Conservation (phyloP, 768 basidiomycete genomes). For the Lentinula sp. region DNA sequence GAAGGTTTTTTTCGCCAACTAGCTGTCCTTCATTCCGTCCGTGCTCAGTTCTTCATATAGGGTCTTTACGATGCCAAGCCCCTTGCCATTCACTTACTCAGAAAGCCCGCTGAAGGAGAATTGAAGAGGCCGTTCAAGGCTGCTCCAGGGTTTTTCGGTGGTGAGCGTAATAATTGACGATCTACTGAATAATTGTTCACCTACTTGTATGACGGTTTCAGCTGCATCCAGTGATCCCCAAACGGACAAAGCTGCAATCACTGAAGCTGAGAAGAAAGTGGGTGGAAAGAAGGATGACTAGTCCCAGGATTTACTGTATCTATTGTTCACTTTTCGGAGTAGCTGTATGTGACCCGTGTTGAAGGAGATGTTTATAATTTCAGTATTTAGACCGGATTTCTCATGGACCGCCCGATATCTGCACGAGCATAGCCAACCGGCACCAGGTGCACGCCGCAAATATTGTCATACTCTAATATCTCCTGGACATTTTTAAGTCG, state of each 20-base stretch:
- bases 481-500: no score
- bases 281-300: slow-evolving; percentile 79
- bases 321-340: not conserved
- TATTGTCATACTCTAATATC: no score
- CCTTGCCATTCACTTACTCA: slow-evolving; percentile 76
- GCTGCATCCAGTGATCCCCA: slow-evolving; percentile 57
- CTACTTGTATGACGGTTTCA: slow-evolving; percentile 8
- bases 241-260: slow-evolving; percentile 81
- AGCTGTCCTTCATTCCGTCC: not conserved
- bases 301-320: not conserved
- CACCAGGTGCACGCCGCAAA: no score
- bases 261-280: slow-evolving; percentile 83
- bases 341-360: not conserved
- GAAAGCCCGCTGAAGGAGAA: slow-evolving; percentile 76
- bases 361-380: no score
- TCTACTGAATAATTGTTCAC: not conserved
- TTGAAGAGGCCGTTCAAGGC: slow-evolving; percentile 87
- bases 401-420: no score
- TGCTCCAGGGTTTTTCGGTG: slow-evolving; percentile 63
- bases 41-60: slow-evolving; percentile 8
- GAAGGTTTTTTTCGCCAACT: slow-evolving; percentile 32
- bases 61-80: slow-evolving; percentile 81
- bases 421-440: no score
- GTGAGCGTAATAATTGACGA: slow-evolving; percentile 26
- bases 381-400: no score